phyloP scores from a whole-genome alignment of 331 rosid species.

The Malus hybrid region DNA sequence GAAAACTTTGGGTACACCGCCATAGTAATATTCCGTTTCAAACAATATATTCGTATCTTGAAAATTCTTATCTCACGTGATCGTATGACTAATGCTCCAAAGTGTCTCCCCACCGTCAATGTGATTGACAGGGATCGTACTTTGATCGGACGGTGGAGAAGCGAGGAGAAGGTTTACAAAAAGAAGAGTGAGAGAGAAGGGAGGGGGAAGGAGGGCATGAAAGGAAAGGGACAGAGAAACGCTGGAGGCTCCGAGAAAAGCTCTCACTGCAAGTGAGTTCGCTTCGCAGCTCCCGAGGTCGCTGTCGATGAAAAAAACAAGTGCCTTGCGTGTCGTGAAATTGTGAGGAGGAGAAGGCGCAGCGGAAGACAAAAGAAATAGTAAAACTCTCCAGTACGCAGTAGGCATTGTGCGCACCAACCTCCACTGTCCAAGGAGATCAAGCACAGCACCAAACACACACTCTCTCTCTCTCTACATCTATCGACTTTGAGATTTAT shows the following conservation, averaged over 20 bases:
- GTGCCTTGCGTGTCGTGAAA: conserved; percentile 1
- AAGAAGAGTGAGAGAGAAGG: not conserved
- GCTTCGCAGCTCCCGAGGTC: conserved; percentile 37
- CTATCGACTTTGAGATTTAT: not conserved
- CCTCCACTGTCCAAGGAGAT: conserved; percentile 48
- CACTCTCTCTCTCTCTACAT: not conserved
- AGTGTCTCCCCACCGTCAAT: conserved; percentile 2
- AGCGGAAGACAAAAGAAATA: conserved; percentile 6
- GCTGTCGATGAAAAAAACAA: conserved; percentile 15
- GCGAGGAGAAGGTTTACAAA: not conserved
- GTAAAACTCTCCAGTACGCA: not conserved
- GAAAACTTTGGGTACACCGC: no score
- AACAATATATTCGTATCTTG: no score
- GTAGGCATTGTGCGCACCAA: conserved; percentile 36
- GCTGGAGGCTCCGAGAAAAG: conserved; percentile 44
- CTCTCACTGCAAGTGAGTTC: conserved; percentile 38
- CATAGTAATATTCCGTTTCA: no score
- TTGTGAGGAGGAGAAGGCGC: not conserved
- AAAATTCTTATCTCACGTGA: no score
- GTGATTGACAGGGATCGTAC: not conserved
- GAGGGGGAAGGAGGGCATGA: not conserved
- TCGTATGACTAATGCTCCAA: no score
- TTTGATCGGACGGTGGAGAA: conserved; percentile 16
- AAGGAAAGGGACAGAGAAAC: conserved; percentile 13
- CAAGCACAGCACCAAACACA: conserved; percentile 14